phyloP scores from a whole-genome alignment of 352 stramenopile species.

The Globisporangium parvum region DNA sequence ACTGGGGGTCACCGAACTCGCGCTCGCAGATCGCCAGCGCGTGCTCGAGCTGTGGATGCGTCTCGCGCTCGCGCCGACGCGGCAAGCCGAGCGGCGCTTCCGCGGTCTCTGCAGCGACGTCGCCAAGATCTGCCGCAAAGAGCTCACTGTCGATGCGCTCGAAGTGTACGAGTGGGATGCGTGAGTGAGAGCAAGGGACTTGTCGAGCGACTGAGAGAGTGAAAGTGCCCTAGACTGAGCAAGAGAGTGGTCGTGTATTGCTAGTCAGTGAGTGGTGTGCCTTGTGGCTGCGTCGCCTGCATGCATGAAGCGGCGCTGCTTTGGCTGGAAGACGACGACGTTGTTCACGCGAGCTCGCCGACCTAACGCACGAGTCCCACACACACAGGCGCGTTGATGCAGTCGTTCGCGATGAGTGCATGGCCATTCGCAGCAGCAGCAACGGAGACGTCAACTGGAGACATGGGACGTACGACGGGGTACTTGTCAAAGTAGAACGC shows the following conservation, averaged over 20 bases:
- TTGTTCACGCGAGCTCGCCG: slow-evolving; percentile 31
- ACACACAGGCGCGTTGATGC: background rate
- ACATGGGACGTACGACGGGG: slow-evolving; percentile 48
- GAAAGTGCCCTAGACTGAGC: background rate
- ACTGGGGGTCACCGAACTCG: slow-evolving; percentile 34
- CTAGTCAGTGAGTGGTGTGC: no score
- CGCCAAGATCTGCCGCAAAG: slow-evolving; percentile 71
- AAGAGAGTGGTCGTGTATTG: background rate
- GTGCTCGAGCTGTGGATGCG: slow-evolving; percentile 51
- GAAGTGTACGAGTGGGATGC: slow-evolving; percentile 42
- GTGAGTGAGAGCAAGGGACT: slow-evolving; percentile 12
- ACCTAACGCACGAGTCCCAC: slow-evolving; percentile 22
- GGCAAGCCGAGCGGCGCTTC: slow-evolving; percentile 50
- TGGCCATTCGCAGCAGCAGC: background rate
- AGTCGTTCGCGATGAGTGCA: background rate
- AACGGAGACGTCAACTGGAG: background rate
- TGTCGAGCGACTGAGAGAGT: slow-evolving; percentile 12
- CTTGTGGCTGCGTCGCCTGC: no score
- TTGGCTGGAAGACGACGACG: background rate
- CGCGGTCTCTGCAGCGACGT: slow-evolving; percentile 56
- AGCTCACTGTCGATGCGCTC: slow-evolving; percentile 48
- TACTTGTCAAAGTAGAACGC: slow-evolving; percentile 84
- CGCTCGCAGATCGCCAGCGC: slow-evolving; percentile 37
- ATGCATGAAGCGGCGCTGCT: no score
- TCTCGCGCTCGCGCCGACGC: slow-evolving; percentile 43